Evolutionary conservation across 2,329 filamentous ascomycete genomes (phyloP), one percentile per base, ranked within the genome.

Genomic region (Neofusicoccum umdonicola): DNA sequence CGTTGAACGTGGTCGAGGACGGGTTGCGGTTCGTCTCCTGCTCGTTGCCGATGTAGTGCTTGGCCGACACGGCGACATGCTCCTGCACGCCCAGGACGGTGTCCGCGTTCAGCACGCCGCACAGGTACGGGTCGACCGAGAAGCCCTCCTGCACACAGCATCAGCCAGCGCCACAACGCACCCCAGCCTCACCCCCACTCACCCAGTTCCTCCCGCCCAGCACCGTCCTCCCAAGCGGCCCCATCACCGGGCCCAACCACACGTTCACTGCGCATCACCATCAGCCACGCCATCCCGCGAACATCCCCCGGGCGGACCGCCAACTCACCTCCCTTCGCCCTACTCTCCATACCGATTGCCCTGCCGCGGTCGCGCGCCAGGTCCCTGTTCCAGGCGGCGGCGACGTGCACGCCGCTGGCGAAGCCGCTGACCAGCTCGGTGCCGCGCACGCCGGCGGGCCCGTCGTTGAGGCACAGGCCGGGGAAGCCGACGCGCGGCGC

Each of bases 41-140:
- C 70, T 89, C 87, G 63, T 89, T 87, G 13, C 77, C 84, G 45
- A 88, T 84, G 64, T 81, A 83, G 68, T 89, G 87, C 73, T 87
- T 79, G 42, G 77, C 74, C 61, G 80, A 73, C 11, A 82, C 81
- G 57, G 79, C 79, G 12, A 72, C 74, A 61, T 75, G 75, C 27
- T 58, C 39, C 60, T 81, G 78, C 50, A 78, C 71, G n/a, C 78
- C 76, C 58, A 68, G 68, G 60, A 82, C 78, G 0, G 78, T 80
- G 57, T 75, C 66, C 12, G 73, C 72, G 69, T 78, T 77, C 1
- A 76, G 71, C 37, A 80, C 69, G 54, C 79, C 82, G 35, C 75
- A 76, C 15, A 84, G 73, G 64, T 77, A 77, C 1, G 81, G 81
- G 65, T 84, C 82, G 1, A 72, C 70, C 15, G 72, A 70, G 9